Evolutionary conservation across 1,284 basidiomycete species (phyloP), one percentile per base, ranked within the genome.

Genomic region (Uromyces viciae-fabae): DNA sequence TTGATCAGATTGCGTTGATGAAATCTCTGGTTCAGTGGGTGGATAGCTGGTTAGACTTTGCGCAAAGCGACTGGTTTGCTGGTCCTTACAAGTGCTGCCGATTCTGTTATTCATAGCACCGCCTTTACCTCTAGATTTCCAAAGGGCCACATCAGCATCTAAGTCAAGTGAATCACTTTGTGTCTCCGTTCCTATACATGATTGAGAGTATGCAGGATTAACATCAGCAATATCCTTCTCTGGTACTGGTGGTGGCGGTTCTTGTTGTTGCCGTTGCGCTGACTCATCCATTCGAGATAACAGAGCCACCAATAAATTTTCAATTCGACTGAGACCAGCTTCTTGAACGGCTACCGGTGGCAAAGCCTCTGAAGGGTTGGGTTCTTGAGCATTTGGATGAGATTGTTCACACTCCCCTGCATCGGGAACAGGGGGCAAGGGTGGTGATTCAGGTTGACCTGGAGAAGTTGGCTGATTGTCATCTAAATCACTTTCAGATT

Each of bases 101-200:
- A n/a, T n/a, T n/a, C n/a, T n/a, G n/a, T n/a, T n/a, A 42, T 58
- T 58, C 71, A 46, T 56, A 3, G 71, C 31, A 4, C 52, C 76
- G 40, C 69, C 78, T 64, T 75, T 81, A 19, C 46, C 71, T 38
- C 58, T 81, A 43, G 71, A 64, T 43, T 81, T 81, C 71, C 79
- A 81, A 8, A 81, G 60, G 25, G 79, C 79, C 25, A 81, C 79
- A 68, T 81, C 79, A 15, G 79, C 79, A 46, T 81, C 79, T 40
- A 81, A 42, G 43, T 81, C 69, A 15, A 74, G 43, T n/a, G 62
- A 74, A 33, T 49, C 72, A 38, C 71, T 56, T 52, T 60, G 73
- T 15, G 19, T 62, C n/a, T 62, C 74, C 5, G 74, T 62, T 0
- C 28, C 31, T 17, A 42, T n/a, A 42, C 17, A n/a, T 52, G 58